Evolutionary conservation across 176 grass and related monocot genomes (phyloP).

Genomic region (Eremochloa ophiuroides): DNA sequence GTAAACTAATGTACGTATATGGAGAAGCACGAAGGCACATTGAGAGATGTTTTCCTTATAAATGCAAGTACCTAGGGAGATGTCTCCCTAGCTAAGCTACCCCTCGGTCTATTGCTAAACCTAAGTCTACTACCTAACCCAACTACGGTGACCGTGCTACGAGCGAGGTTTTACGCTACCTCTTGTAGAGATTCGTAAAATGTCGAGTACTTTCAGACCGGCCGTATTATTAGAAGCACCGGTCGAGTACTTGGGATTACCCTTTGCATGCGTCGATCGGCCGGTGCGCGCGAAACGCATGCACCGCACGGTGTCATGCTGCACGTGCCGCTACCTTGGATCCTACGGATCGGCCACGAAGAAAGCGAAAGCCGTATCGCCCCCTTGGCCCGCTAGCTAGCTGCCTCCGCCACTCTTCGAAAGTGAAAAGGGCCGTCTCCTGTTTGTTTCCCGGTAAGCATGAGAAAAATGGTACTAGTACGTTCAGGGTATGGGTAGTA

Average conservation of each 20-base stretch:
- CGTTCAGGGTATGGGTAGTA: too few relatives aligned
- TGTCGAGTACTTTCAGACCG: too few relatives aligned
- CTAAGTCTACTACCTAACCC: too few relatives aligned
- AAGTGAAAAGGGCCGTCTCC: neutral
- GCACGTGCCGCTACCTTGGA: constrained; percentile 28
- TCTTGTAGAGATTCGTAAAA: too few relatives aligned
- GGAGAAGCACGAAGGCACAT: constrained; percentile 31
- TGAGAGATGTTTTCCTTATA: constrained; percentile 31
- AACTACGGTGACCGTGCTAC: constrained; percentile 3
- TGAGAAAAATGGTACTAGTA: too few relatives aligned
- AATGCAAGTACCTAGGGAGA: constrained; percentile 28
- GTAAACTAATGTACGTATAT: constrained; percentile 18
- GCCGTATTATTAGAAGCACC: too few relatives aligned
- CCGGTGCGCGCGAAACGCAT: neutral
- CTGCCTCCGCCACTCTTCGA: neutral
- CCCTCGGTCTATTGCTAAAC: neutral
- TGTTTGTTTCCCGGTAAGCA: too few relatives aligned
- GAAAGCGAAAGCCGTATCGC: neutral
- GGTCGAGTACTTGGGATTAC: too few relatives aligned
- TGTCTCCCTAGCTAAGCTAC: constrained; percentile 12
- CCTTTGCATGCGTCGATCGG: too few relatives aligned
- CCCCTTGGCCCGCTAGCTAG: too few relatives aligned
- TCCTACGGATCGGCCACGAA: constrained; percentile 13
- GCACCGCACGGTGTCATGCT: neutral
- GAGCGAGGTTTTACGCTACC: neutral